phyloP scores from a whole-genome alignment of 2,329 filamentous ascomycete species.

The Coniochaeta hoffmannii region DNA sequence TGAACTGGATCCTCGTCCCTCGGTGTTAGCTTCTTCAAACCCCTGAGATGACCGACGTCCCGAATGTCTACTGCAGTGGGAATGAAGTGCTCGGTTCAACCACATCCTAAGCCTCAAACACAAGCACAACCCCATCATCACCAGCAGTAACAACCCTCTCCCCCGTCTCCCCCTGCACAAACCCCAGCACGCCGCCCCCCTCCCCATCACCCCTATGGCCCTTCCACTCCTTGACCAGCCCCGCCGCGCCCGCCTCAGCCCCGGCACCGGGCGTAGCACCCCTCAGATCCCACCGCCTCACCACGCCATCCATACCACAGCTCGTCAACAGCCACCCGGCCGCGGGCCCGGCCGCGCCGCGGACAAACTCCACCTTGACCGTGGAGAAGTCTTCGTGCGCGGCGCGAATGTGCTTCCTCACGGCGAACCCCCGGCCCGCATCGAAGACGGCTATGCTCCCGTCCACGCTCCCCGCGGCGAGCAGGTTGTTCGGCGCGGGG shows the following conservation, averaged over 20 bases:
- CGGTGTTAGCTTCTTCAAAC: too few species aligned
- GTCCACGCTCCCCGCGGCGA: slow-evolving; percentile 62
- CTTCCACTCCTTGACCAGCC: slow-evolving; percentile 79
- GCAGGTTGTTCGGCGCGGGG: slow-evolving; percentile 41
- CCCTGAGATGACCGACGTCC: too few species aligned
- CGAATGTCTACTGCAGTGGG: too few species aligned
- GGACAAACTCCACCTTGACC: slow-evolving; percentile 85
- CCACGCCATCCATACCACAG: slow-evolving; percentile 86
- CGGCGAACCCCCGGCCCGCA: slow-evolving; percentile 74
- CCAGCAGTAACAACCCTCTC: slow-evolving; percentile 79
- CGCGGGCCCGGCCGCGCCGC: slow-evolving; percentile 21
- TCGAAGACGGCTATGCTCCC: slow-evolving; percentile 83
- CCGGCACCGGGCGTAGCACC: slow-evolving; percentile 26
- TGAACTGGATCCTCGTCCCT: too few species aligned
- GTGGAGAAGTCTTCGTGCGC: slow-evolving; percentile 86
- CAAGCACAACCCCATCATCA: slow-evolving; percentile 68
- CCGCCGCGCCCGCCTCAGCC: slow-evolving; percentile 47
- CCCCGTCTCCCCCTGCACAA: slow-evolving; percentile 73
- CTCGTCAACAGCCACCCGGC: slow-evolving; percentile 69
- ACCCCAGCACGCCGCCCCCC: slow-evolving; percentile 82
- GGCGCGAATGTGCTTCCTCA: slow-evolving; percentile 72
- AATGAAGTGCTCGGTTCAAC: background rate
- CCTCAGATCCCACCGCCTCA: slow-evolving; percentile 79
- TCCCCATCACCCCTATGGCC: slow-evolving; percentile 81
- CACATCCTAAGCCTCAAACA: slow-evolving; percentile 49